Conservation (phyloP, 345 rosid species). For the Rhodomyrtus tomentosa region DNA sequence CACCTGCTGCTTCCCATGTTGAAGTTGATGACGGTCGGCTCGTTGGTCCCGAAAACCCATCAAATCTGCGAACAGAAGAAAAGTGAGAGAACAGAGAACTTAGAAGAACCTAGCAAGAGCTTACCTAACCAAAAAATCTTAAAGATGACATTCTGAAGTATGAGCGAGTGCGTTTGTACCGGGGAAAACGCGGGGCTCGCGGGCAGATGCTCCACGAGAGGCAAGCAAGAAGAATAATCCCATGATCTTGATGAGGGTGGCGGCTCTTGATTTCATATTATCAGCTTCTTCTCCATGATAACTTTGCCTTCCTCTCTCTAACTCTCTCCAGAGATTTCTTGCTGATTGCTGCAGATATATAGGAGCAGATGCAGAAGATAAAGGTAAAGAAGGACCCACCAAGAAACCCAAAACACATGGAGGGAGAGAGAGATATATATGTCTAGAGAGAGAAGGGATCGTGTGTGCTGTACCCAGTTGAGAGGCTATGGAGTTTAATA, state of each 20-base stretch:
- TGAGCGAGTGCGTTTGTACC: background rate
- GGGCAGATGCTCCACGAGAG: slow-evolving; percentile 1
- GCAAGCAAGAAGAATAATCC: slow-evolving; percentile 4
- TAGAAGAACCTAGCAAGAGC: background rate
- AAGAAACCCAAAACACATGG: background rate
- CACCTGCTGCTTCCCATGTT: background rate
- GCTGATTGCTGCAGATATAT: background rate
- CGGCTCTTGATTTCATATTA: background rate
- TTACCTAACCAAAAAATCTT: background rate
- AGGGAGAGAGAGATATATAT: background rate
- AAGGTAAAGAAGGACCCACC: background rate
- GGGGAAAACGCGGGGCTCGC: background rate
- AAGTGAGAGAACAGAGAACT: background rate
- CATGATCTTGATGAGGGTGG: background rate
- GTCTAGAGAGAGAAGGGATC: background rate
- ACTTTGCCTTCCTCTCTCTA: background rate
- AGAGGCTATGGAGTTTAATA: background rate
- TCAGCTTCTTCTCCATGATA: background rate
- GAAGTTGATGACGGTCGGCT: background rate
- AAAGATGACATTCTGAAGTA: background rate
- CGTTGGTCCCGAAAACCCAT: background rate
- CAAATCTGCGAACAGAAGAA: background rate
- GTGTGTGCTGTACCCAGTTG: background rate
- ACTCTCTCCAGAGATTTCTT: background rate
- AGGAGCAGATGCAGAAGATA: background rate